Evolutionary conservation across 2,329 filamentous ascomycete species (phyloP), one percentile per base, ranked within the genome.

Genomic region (Microdochium nivale): DNA sequence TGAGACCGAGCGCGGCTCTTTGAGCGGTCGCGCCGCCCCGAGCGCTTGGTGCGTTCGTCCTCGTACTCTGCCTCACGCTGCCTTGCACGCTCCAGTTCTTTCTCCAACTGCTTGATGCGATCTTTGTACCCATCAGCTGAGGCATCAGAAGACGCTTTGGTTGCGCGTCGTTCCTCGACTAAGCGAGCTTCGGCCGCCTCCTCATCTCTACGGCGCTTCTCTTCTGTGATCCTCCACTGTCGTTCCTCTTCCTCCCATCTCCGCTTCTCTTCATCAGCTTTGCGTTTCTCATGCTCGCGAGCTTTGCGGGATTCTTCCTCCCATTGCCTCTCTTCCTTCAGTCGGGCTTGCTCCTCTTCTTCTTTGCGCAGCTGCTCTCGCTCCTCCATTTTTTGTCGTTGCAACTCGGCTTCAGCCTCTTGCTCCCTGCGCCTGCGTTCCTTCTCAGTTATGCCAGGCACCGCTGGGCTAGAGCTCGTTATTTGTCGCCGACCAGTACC

Each of bases 401-500:
- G 74, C 46, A 81, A 76, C 58, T 86, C 80, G 60, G 75, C 84
- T 64, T 79, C 83, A 4, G 74, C 76, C 54, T 77, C 75, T 58
- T 76, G 72, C 52, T 82, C 78, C 58, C 73, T 78, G 47, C 80
- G 71, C 52, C 65, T 68, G 44, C 86, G 86, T 67, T 96, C 88
- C 70, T 95, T 96, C 60, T 96, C 91, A 2, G 86, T 87, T 56
- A 90, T 60, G 63, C 76, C 92, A 1, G 91, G 90, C 10, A 97
- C 89, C 47, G 80, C 68, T 4, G 94, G 94, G 30, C 82, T 78
- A 14, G 89, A 81, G 60, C 79, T 90, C 9, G 91, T 97, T 65
- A 99, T 97, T 70, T 99, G 94, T 54, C 94, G 83, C 60, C 91
- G 82, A 19, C 86, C 89, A 11, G 40, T 44, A 52, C 94, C 94